Base-by-base conservation (phyloP, 345 rosid genomes). In the Syzygium aromaticum region DNA sequence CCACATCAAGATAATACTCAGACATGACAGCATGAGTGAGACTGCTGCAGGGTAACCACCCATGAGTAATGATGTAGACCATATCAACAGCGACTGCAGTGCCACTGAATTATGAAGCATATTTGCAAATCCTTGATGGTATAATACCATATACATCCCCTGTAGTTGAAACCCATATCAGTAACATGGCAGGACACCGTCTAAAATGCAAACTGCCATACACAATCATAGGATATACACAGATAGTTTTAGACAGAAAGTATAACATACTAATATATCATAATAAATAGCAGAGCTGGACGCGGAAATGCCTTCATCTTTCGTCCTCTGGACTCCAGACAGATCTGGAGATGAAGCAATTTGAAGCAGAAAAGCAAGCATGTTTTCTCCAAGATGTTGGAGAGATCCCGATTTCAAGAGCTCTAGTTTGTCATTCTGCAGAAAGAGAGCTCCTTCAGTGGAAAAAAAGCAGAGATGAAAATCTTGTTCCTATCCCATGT, bases 351-450 rank as follows among this genome's bases (percentile, higher is more conserved):
- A 93, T 88, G 98, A 77, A 88, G 91, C 98, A 91, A 89, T 89
- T 53, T 92, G 96, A 87, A 95, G 91, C 77, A 98, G 95, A 92
- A 96, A 98, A 87, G 98, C 94, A 88, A 98, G 99, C 96, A 96
- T 92, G 89, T 98, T 96, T 90, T 98, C 99, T 86, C 99, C 99
- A 86, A 94, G 95, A 94, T 98, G 99, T 92, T 98, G 99, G 86
- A 98, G 98, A 38, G 99, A 96, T 87, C 99, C 99, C 52, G 96
- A 88, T 90, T 96, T 95, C 89, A 98, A 86, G 52, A 98, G 94
- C 89, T 98, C 97, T 87, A 96, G 52, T 89, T 93, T 98, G 94
- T 98, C 99, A 89, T 98, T 98, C 99, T 98, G 96, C 73, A 80
- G 8, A 54, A 77, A 54, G 77, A 84, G 61, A 89, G 88, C 27